Evolutionary conservation across 2,329 filamentous ascomycete species (phyloP), one percentile per base, ranked within the genome.

Genomic region (Chaetomium strumarium): DNA sequence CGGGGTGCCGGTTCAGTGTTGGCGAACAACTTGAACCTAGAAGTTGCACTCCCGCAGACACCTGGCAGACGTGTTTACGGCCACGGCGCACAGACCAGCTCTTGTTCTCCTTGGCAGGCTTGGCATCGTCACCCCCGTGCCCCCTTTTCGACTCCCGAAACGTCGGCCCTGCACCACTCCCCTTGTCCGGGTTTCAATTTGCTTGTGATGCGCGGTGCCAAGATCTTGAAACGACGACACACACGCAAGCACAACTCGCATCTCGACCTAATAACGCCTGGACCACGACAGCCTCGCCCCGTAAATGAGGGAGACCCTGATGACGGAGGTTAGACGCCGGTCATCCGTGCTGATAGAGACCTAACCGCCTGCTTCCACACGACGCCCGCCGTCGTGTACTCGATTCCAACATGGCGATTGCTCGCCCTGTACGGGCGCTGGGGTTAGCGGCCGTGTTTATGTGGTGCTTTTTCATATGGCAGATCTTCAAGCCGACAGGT

Each of bases 341-440:
- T 12, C 33, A 40, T 48, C 44, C 34, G 42, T 33, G 46, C 49
- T 17, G 45, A 34, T 7, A 36, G 34, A 20, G 24, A 46, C 24
- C 33, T 24, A 29, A 38, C 40, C 4, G 16, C 2, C 14, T 8
- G 12, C 34, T n/a, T 6, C n/a, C 34, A n/a, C 14, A n/a, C 34
- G 13, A 37, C 12, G 20, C 6, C 13, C 38, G 19, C 5, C 29
- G 33, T n/a, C 17, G 14, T 34, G 8, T 24, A n/a, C 5, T 16
- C 37, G 29, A 43, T 38, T 40, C 55, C 66, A 80, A 62, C 60
- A 96, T 96, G 90, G 88, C 86, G 64, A 77, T 96, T 67, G 88
- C 90, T 66, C 85, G 85, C 75, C 88, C 90, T 53, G 85, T 96
- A 67, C 84, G 91, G 72, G 82, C 87, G 65, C 75, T 96, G 66